Conservation (phyloP, 2,329 filamentous ascomycete species). For the Talaromyces sp. region DNA sequence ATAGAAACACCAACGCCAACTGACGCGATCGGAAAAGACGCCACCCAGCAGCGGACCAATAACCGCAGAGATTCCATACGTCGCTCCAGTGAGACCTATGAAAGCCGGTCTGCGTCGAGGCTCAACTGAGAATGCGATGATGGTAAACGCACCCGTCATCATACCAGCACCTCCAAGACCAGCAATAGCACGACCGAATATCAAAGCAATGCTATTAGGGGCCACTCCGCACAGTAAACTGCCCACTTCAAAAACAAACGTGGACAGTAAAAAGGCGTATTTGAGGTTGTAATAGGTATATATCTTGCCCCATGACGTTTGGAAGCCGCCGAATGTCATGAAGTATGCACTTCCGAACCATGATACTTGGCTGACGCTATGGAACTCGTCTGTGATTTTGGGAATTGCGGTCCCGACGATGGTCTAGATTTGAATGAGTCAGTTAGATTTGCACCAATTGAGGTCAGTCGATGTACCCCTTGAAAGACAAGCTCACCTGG, state of each 20-base stretch:
- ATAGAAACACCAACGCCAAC: conserved; percentile 53
- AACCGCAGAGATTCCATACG: conserved; percentile 16
- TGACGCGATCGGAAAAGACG: conserved; percentile 16
- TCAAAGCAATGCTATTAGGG: conserved; percentile 20
- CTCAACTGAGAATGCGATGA: conserved; percentile 25
- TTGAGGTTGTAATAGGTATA: conserved; percentile 7
- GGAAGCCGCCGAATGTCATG: conserved; percentile 7
- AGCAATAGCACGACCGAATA: conserved; percentile 25
- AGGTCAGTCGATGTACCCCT: background rate
- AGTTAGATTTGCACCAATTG: background rate
- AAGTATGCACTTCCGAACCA: conserved; percentile 9
- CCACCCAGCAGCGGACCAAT: conserved; percentile 42
- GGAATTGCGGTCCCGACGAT: conserved; percentile 10
- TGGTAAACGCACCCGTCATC: conserved; percentile 40
- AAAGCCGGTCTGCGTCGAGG: conserved; percentile 28
- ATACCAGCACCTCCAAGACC: conserved; percentile 26
- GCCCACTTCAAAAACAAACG: conserved; percentile 26
- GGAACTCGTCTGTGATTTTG: conserved; percentile 13
- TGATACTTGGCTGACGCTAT: conserved; percentile 4
- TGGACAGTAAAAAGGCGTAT: conserved; percentile 15
- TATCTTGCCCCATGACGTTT: conserved; percentile 7
- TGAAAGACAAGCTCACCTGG: background rate
- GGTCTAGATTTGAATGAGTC: background rate
- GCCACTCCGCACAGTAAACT: conserved; percentile 23
- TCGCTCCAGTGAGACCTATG: conserved; percentile 24